These are phyloP conservation scores for Lentinula boryana DNA, from an alignment of 768 basidiomycete species.

Conservation along the genomic window DNA sequence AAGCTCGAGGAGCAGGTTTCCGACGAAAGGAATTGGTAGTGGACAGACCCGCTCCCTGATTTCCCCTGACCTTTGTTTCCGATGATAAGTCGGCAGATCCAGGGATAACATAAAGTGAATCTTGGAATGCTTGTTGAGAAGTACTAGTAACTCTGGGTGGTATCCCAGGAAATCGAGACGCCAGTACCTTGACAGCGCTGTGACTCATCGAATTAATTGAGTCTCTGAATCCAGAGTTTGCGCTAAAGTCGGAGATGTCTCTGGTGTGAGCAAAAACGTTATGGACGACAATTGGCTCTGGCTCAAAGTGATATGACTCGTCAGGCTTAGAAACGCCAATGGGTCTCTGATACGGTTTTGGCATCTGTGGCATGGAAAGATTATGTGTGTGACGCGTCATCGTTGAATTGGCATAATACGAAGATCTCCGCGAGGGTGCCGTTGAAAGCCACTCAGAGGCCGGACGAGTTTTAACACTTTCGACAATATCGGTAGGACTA, in stretches of 20 bases:
- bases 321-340: background rate
- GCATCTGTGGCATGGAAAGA: background rate
- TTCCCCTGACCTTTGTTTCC: conserved; percentile 12
- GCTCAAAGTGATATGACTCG: background rate
- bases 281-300: background rate
- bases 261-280: conserved; percentile 1
- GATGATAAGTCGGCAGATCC: conserved; percentile 11
- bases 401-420: conserved; percentile 8
- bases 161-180: conserved; percentile 47
- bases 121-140: conserved; percentile 14
- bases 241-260: background rate
- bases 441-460: conserved; percentile 12
- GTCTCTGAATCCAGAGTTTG: conserved; percentile 20
- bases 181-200: conserved; percentile 42
- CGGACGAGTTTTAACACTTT: conserved; percentile 20
- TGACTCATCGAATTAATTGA: conserved; percentile 31
- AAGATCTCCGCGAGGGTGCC: background rate
- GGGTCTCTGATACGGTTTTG: background rate
- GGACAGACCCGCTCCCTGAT: background rate
- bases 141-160: conserved; percentile 28
- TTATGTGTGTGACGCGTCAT: conserved; percentile 1
- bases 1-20: conserved; percentile 3
- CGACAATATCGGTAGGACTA: conserved; percentile 21
- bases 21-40: background rate
- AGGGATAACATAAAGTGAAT: background rate